Evolutionary conservation across 2,329 filamentous ascomycete species (phyloP).

Genomic region (Clarireedia paspali): DNA sequence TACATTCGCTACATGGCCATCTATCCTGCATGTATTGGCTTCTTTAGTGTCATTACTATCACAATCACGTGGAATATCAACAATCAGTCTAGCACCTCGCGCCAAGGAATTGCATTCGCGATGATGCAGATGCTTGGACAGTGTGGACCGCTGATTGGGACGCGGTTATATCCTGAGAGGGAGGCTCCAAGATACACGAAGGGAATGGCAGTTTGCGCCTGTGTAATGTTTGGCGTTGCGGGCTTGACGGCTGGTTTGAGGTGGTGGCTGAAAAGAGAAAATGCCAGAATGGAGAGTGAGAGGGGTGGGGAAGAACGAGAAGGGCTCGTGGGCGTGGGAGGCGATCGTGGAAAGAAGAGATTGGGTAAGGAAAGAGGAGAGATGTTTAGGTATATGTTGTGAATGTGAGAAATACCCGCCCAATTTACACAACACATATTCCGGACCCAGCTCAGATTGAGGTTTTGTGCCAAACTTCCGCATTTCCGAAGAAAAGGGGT

Average conservation of each 20-base stretch:
- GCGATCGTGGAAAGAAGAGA: background rate
- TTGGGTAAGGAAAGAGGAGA: conserved; percentile 10
- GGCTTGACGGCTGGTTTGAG: conserved; percentile 36
- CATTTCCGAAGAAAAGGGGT: too few relatives aligned
- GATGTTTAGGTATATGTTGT: conserved; percentile 20
- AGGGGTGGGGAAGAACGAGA: conserved; percentile 14
- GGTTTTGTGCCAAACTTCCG: too few relatives aligned
- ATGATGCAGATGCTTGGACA: conserved; percentile 67
- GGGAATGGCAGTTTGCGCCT: conserved; percentile 43
- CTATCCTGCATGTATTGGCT: conserved; percentile 71
- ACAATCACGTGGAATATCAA: conserved; percentile 87
- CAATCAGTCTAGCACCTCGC: conserved; percentile 64
- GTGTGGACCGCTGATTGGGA: conserved; percentile 37
- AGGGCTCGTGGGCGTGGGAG: conserved; percentile 2
- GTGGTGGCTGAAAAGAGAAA: conserved; percentile 23
- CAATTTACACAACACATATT: too few relatives aligned
- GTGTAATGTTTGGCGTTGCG: conserved; percentile 40
- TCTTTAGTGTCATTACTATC: conserved; percentile 77
- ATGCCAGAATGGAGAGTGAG: conserved; percentile 30
- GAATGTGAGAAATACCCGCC: background rate
- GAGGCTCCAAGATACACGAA: conserved; percentile 41
- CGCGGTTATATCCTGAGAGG: conserved; percentile 43
- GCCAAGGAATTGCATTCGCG: conserved; percentile 69
- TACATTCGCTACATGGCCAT: conserved; percentile 63
- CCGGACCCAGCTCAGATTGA: too few relatives aligned